Evolutionary conservation across 306 rosid species (phyloP).

Genomic region (Medicago lupulina): DNA sequence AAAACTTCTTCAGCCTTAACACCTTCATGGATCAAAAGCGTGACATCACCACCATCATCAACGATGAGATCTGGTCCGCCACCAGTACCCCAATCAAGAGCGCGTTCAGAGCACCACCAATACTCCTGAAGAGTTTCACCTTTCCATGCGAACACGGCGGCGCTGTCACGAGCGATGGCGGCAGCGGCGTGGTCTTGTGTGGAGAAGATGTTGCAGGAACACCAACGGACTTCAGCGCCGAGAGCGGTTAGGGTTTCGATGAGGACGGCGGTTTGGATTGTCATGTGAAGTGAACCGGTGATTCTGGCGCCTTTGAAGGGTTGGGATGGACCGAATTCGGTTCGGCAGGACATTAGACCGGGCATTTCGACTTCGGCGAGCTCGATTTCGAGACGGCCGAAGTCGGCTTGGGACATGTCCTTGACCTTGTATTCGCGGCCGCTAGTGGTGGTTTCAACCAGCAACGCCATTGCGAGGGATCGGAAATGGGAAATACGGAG

Average conservation of each 20-base stretch:
- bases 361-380: constrained; percentile 99
- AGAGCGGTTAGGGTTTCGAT: constrained; percentile 95
- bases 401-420: constrained; percentile 92
- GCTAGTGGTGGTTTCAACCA: constrained; percentile 70
- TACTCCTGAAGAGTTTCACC: constrained; percentile 96
- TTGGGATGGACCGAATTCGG: constrained; percentile 73
- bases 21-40: constrained; percentile 87
- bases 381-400: constrained; percentile 84
- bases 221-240: constrained; percentile 98
- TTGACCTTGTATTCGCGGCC: constrained; percentile 97
- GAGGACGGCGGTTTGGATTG: constrained; percentile 95
- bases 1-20: constrained; percentile 81
- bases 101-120: constrained; percentile 98
- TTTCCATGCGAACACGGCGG: constrained; percentile 95
- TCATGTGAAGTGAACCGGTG: constrained; percentile 99
- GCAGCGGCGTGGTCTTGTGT: constrained; percentile 99
- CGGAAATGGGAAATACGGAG: background rate
- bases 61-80: constrained; percentile 97
- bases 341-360: constrained; percentile 67
- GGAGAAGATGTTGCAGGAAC: constrained; percentile 96
- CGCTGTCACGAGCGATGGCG: constrained; percentile 86
- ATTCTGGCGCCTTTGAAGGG: constrained; percentile 87
- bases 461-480: constrained; percentile 53
- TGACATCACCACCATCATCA: constrained; percentile 92
- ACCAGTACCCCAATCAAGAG: constrained; percentile 88